Evolutionary conservation across 1,284 basidiomycete genomes (phyloP).

Genomic region (Chalciporus sp.): DNA sequence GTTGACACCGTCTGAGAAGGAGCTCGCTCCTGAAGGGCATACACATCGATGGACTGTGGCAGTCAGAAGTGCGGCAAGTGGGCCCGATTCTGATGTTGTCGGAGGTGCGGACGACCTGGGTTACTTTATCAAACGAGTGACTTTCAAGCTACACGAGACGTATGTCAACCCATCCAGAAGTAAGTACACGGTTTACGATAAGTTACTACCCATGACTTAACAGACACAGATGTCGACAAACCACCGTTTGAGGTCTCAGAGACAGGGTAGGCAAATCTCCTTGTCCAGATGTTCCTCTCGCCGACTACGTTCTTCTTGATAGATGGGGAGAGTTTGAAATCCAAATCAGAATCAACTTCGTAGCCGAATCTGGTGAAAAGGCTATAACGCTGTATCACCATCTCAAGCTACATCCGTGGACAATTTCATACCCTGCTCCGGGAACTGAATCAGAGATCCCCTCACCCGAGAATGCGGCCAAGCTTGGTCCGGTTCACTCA

Average conservation of each 20-base stretch:
- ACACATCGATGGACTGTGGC: conserved; percentile 98
- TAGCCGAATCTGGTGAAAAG: conserved; percentile 92
- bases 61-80: conserved; percentile 77
- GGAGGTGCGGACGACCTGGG: conserved; percentile 88
- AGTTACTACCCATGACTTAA: conserved; percentile 3
- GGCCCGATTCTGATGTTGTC: conserved; percentile 64
- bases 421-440: conserved; percentile 37
- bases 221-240: conserved; percentile 79
- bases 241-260: conserved; percentile 95
- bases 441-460: conserved; percentile 61
- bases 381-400: conserved; percentile 87
- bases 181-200: conserved; percentile 41
- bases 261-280: conserved; percentile 65
- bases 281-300: not conserved
- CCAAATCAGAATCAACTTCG: conserved; percentile 90
- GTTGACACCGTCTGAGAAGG: conserved; percentile 77
- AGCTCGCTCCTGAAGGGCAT: conserved; percentile 66
- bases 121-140: conserved; percentile 92
- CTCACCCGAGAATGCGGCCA: conserved; percentile 62
- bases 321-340: conserved; percentile 99
- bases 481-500: conserved; percentile 83
- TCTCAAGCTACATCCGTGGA: conserved; percentile 97
- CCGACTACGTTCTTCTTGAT: conserved; percentile 1
- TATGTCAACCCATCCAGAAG: conserved; percentile 91
- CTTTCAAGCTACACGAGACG: conserved; percentile 98